phyloP scores from a whole-genome alignment of 2,329 filamentous ascomycete species.

The Aspergillus jensenii region DNA sequence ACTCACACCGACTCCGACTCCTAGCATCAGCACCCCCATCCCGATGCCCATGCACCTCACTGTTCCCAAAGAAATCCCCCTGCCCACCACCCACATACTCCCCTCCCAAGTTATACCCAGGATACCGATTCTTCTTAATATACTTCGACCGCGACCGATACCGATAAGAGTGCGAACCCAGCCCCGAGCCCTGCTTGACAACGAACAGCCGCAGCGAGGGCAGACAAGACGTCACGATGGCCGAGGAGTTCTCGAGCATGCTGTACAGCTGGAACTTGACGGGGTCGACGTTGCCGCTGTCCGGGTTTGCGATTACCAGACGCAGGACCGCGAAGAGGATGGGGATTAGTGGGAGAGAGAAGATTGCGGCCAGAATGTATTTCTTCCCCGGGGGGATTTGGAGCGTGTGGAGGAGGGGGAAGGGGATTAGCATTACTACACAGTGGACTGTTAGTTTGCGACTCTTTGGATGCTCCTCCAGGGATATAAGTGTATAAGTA shows the following conservation, averaged over 20 bases:
- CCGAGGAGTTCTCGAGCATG: conserved; percentile 3
- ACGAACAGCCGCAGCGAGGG: not conserved
- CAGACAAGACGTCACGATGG: not conserved
- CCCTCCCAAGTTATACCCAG: not conserved
- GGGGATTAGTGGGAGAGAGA: not conserved
- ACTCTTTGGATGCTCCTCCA: too few relatives aligned
- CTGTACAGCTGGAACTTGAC: conserved; percentile 3
- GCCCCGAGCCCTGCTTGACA: not conserved
- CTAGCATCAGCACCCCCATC: too few relatives aligned
- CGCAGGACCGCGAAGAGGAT: conserved; percentile 3
- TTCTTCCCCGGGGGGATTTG: not conserved
- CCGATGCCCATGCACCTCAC: not conserved
- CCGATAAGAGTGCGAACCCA: not conserved
- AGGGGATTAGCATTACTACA: conserved; percentile 1
- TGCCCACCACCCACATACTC: not conserved
- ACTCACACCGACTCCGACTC: too few relatives aligned
- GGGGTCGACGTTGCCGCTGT: not conserved
- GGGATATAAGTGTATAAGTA: too few relatives aligned
- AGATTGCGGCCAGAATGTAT: not conserved
- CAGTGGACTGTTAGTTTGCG: not conserved
- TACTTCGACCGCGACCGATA: not conserved
- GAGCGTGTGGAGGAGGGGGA: not conserved
- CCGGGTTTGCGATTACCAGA: conserved; percentile 1
- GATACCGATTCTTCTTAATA: not conserved
- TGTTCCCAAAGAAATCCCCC: not conserved